Percentiles rank a stretch among this genome's conserved stretches.
Evolutionary conservation across 2,329 filamentous ascomycete genomes (phyloP).

Genomic region (Arachnomyces sp.): DNA sequence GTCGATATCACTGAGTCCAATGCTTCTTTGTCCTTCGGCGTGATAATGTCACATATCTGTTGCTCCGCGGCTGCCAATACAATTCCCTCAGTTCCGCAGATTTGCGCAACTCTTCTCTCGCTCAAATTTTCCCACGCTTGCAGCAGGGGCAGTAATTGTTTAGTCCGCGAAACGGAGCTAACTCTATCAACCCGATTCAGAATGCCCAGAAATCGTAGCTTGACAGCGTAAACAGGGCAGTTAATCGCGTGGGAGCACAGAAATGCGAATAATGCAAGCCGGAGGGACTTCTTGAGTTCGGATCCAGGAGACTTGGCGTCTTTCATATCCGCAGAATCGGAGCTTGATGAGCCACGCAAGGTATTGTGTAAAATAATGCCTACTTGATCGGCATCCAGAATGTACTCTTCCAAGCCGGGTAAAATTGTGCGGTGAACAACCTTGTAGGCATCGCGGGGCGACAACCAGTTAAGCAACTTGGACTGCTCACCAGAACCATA

Average conservation of each 20-base stretch:
- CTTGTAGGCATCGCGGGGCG: constrained; percentile 48
- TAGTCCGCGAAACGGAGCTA: constrained; percentile 63
- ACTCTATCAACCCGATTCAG: constrained; percentile 65
- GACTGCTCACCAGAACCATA: constrained; percentile 52
- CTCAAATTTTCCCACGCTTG: constrained; percentile 57
- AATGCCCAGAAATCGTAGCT: constrained; percentile 61
- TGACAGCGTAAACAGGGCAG: constrained; percentile 61
- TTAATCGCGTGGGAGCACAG: constrained; percentile 63
- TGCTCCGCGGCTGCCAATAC: constrained; percentile 42
- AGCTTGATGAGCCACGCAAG: constrained; percentile 44
- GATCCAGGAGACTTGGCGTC: constrained; percentile 34
- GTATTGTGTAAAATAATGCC: constrained; percentile 52
- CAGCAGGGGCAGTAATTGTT: constrained; percentile 67
- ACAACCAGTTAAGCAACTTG: constrained; percentile 48
- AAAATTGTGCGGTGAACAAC: constrained; percentile 60
- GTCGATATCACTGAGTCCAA: constrained; percentile 46
- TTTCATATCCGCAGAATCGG: constrained; percentile 20
- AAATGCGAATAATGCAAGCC: constrained; percentile 60
- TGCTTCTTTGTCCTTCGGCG: constrained; percentile 51
- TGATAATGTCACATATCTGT: constrained; percentile 45
- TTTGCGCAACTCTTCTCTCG: constrained; percentile 42
- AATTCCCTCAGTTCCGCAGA: constrained; percentile 44
- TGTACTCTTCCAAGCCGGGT: constrained; percentile 73
- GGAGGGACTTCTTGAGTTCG: constrained; percentile 54
- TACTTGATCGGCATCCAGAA: constrained; percentile 68